Base-by-base conservation (phyloP, 148 eudicot genomes). In the Rheum nobile region DNA sequence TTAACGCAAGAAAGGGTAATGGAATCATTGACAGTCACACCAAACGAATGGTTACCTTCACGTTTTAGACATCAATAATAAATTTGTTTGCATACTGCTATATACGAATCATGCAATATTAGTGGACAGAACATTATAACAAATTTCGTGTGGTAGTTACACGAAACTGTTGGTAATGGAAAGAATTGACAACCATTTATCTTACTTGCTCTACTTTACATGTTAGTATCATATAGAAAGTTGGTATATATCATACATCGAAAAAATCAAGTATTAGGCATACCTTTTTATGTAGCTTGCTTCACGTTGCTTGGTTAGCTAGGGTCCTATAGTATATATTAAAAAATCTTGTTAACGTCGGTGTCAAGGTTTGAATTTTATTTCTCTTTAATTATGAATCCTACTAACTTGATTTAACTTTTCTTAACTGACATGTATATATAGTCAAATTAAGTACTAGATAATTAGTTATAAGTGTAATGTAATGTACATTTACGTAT, bases 1-100 rank as follows among this genome's bases (percentile, higher is more conserved):
- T 65, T 65, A 65, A 65, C 70, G 70, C 70, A 32, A 32, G 70
- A 65, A 65, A 65, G 39, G 70, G 70, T 65, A 31, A 31, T 65
- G 41, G 39, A 65, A 65, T 65, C 9, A 65, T 31, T 65, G 39
- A 65, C 17, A 32, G 32, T 11, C 70, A 16, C 70, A 65, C 70
- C 70, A 32, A 65, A 32, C 70, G 70, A 65, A 32, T 32, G 70
- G 38, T 34, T 63, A 65, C 39, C 70, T 63, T 65, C 39, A 65
- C 69, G 9, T 63, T 31, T 63, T 63, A 32, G 70, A 32, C 67
- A 59, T 11, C 67, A 59, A 59, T 12, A 59, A 29, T 59, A 59
- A 2, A 28, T 59, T 59, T 59, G 67, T 28, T 59, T 59, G 16
- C 34, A 29, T 21, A 26, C 22, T 63, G 69, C 0, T 24, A 34